Base-by-base conservation (phyloP, 495 filamentous ascomycete genomes). In the Halenospora varia region DNA sequence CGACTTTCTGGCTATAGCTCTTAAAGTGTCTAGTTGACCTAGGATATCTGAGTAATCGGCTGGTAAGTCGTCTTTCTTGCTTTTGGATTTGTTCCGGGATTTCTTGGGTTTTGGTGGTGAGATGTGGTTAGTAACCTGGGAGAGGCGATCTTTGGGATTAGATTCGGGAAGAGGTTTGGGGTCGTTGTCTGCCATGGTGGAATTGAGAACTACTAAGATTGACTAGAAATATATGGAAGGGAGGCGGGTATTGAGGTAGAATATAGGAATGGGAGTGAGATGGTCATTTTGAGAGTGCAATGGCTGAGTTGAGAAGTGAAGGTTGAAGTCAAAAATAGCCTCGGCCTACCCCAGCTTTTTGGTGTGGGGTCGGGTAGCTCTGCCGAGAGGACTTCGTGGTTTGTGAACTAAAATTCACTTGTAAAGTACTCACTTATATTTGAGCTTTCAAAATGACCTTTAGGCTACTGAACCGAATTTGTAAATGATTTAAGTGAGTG, bases 31-130 rank as follows among this genome's bases (percentile, higher is more conserved):
- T 8, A 86, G 76, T 63, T 83, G 78, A 18, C 61, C 65, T 2
- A 83, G 76, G 29, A 84, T 76, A 66, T 86, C 82, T 15, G 78
- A 80, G 66, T 85, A 83, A 63, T 86, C 81, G 54, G 78, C 74
- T 17, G 83, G 83, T 0, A 82, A 71, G 3, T 53, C 56, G 19
- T 67, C 67, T 53, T 69, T 63, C 40, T 59, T 55, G 55, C 63
- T 24, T 22, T 53, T 57, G 23, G 55, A 40, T 48, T 40, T 63
- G 18, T 39, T 62, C 17, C 60, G 64, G 55, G 57, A 61, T 25
- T 54, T 57, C 13, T 50, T 58, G 55, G 51, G 39, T 51, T 29
- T 44, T 56, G 61, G 47, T 45, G 68, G 55, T 48, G n/a, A n/a
- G n/a, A 71, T 60, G 49, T 75, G 75, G 17, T 41, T 10, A 20